Percentiles rank a stretch among this genome's conserved stretches.
Conservation (phyloP, 345 rosid genomes). For the Populus ilicifolia region DNA sequence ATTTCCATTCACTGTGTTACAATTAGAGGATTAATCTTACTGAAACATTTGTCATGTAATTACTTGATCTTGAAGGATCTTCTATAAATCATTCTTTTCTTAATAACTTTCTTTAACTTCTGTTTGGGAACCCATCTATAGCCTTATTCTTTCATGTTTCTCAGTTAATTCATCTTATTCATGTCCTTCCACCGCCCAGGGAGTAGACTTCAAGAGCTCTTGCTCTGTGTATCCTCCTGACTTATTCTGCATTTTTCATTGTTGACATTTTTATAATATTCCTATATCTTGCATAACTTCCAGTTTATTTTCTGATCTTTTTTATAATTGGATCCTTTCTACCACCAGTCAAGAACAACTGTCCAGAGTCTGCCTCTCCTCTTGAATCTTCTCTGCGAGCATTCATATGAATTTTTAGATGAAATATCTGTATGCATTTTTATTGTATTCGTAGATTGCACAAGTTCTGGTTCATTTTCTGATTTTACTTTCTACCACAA, state of each 20-base stretch:
- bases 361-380: background rate
- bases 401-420: background rate
- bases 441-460: background rate
- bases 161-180: background rate
- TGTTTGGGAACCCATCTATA: background rate
- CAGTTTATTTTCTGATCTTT: too few relatives aligned
- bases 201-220: too few relatives aligned
- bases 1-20: background rate
- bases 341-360: background rate
- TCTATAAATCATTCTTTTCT: background rate
- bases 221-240: too few relatives aligned
- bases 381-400: background rate
- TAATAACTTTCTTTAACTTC: background rate
- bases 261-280: background rate
- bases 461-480: background rate
- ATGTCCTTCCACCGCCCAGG: too few relatives aligned
- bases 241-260: too few relatives aligned
- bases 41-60: background rate
- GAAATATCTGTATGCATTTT: background rate
- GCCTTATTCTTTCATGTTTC: background rate
- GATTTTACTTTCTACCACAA: background rate
- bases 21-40: background rate
- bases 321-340: background rate
- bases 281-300: background rate
- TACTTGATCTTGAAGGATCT: background rate